A percentile compares a stretch with the other conserved stretches of the same genome.
Evolutionary conservation across 352 stramenopile genomes (phyloP).

Genomic region (Globisporangium apiculatum): DNA sequence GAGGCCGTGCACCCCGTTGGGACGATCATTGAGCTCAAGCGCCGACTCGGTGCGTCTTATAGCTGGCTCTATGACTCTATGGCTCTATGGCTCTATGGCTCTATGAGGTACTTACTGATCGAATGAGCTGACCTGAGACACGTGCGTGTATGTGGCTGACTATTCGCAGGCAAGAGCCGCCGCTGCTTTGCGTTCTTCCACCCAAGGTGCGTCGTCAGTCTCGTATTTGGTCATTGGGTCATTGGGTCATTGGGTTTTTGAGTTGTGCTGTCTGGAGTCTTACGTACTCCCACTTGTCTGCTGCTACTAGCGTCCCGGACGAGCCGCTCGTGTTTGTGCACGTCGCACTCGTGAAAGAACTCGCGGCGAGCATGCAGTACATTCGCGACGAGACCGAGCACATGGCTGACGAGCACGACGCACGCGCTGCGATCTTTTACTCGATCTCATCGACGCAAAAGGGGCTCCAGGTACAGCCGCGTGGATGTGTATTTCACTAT

Average conservation of each 20-base stretch:
- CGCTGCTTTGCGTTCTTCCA: conserved; percentile 95
- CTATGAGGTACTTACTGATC: not conserved
- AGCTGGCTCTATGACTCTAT: not conserved
- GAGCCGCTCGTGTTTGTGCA: conserved; percentile 95
- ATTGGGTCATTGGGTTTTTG: not conserved
- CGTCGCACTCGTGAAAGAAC: conserved; percentile 85
- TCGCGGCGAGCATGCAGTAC: conserved; percentile 89
- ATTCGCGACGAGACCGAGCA: conserved; percentile 78
- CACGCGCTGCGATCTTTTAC: conserved; percentile 91
- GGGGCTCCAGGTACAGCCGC: conserved; percentile 56
- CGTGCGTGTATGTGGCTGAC: not conserved
- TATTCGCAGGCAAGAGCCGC: conserved; percentile 34
- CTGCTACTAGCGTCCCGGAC: conserved; percentile 62
- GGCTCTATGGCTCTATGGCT: no score
- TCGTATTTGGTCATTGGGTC: no score
- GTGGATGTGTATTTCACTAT: no score
- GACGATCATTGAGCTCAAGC: conserved; percentile 91
- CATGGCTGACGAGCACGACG: conserved; percentile 46
- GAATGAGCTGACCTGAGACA: not conserved
- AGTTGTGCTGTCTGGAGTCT: not conserved
- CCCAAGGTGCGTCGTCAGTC: conserved; percentile 42
- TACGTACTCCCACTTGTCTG: not conserved
- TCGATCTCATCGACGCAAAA: conserved; percentile 93
- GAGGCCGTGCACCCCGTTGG: conserved; percentile 93
- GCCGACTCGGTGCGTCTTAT: conserved; percentile 55